Evolutionary conservation across 352 stramenopile genomes (phyloP).

Genomic region (Pythium coloratum): DNA sequence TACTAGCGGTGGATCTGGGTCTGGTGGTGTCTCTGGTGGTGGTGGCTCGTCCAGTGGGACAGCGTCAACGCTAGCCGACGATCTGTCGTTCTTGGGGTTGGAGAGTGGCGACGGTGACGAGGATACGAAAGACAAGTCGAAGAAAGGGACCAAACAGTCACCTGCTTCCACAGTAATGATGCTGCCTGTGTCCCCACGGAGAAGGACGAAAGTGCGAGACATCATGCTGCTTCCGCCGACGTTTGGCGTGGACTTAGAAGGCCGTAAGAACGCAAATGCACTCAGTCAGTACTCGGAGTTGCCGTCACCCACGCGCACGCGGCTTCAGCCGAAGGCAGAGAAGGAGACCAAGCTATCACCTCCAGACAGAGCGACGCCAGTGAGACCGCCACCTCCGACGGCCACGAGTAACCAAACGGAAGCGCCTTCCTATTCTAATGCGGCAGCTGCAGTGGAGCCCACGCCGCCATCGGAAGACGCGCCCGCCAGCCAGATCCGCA

Average conservation of each 20-base stretch:
- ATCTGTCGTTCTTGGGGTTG: conserved; percentile 24
- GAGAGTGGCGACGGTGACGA: conserved; percentile 8
- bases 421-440: too few species aligned
- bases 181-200: conserved; percentile 18
- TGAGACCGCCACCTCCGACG: not conserved
- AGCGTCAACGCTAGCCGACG: conserved; percentile 11
- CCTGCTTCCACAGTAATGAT: not conserved
- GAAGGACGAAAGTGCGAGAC: conserved; percentile 48
- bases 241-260: conserved; percentile 63
- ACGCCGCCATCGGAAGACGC: conserved; percentile 6
- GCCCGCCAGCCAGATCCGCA: conserved; percentile 3
- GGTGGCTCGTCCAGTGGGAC: not conserved
- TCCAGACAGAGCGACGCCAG: not conserved
- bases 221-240: conserved; percentile 64
- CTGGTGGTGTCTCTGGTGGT: not conserved
- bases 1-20: not conserved
- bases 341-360: not conserved
- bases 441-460: not conserved
- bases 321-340: conserved; percentile 29
- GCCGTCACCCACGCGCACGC: conserved; percentile 46
- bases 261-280: conserved; percentile 30
- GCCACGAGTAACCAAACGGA: conserved; percentile 1
- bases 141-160: conserved; percentile 4
- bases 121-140: not conserved
- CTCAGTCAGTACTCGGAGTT: conserved; percentile 44